A percentile compares a stretch with the other conserved stretches of the same genome.
Evolutionary conservation across 305 asterid genomes (phyloP).

Genomic region (Fraxinus sp.): DNA sequence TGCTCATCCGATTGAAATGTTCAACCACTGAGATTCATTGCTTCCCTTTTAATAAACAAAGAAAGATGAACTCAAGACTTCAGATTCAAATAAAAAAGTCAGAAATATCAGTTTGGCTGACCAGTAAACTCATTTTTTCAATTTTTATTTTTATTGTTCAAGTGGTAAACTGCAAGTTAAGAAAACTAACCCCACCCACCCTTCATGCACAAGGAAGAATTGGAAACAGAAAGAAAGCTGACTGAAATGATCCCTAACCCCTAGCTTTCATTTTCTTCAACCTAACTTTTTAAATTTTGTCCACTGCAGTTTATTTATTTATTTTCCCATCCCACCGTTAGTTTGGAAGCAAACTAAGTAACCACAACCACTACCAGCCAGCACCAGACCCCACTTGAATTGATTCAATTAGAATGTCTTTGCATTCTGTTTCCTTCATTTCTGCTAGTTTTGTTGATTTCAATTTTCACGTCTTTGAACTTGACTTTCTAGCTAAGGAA

Average conservation of each 20-base stretch:
- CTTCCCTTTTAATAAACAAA: constrained; percentile 22
- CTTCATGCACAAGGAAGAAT: constrained; percentile 35
- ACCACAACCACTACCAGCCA: constrained; percentile 18
- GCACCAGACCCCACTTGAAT: constrained; percentile 31
- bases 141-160: constrained; percentile 32
- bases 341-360: constrained; percentile 45
- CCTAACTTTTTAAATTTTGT: constrained; percentile 36
- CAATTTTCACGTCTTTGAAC: constrained; percentile 6
- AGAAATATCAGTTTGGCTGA: constrained; percentile 24
- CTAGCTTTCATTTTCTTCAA: constrained; percentile 39
- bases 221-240: constrained; percentile 1
- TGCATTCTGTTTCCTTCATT: constrained; percentile 18
- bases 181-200: constrained; percentile 51
- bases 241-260: constrained; percentile 33
- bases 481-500: constrained; percentile 18
- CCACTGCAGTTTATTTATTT: constrained; percentile 20
- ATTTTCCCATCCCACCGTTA: constrained; percentile 47
- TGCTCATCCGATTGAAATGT: constrained; percentile 1
- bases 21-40: constrained; percentile 29
- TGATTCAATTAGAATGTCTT: constrained; percentile 16
- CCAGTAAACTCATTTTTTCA: constrained; percentile 23
- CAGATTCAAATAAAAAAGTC: constrained; percentile 34
- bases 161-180: constrained; percentile 61
- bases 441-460: constrained; percentile 13
- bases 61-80: constrained; percentile 33